Conservation (phyloP, 2,329 filamentous ascomycete species). For the Ampelomyces quisqualis region DNA sequence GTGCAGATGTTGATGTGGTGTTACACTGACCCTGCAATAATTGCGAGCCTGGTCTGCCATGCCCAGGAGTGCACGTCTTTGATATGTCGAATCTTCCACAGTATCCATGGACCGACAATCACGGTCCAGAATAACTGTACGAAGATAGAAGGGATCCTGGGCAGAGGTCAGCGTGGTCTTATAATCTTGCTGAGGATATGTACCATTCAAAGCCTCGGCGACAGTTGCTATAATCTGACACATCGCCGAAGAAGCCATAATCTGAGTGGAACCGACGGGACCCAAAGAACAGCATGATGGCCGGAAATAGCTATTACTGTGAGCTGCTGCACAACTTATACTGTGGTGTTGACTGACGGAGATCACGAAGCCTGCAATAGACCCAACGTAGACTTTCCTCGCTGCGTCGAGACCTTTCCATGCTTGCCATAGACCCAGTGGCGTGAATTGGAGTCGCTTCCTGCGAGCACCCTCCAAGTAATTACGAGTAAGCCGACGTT, state of each 20-base stretch:
- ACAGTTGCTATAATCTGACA: conserved; percentile 47
- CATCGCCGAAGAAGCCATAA: conserved; percentile 57
- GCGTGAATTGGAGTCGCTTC: conserved; percentile 34
- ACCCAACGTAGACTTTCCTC: conserved; percentile 38
- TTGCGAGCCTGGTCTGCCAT: conserved; percentile 43
- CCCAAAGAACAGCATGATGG: conserved; percentile 61
- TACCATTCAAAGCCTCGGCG: conserved; percentile 66
- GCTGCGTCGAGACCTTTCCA: conserved; percentile 37
- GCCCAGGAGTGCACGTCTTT: conserved; percentile 43
- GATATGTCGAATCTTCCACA: conserved; percentile 43
- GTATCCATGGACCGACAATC: conserved; percentile 41
- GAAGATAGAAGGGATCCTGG: conserved; percentile 41
- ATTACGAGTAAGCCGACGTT: conserved; percentile 36
- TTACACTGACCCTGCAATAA: conserved; percentile 37
- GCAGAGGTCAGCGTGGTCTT: conserved; percentile 8
- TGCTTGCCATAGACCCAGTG: conserved; percentile 31
- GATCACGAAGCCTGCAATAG: conserved; percentile 29
- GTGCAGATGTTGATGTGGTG: neutral
- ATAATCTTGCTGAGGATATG: conserved; percentile 4
- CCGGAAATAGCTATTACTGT: conserved; percentile 55
- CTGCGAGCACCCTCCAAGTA: conserved; percentile 40
- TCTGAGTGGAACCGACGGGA: conserved; percentile 64
- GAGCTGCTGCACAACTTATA: conserved; percentile 7
- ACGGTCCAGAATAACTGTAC: conserved; percentile 43
- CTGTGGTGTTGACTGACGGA: conserved; percentile 25